phyloP scores from a whole-genome alignment of 768 basidiomycete genomes.

The Xerocomus potaroensis region DNA sequence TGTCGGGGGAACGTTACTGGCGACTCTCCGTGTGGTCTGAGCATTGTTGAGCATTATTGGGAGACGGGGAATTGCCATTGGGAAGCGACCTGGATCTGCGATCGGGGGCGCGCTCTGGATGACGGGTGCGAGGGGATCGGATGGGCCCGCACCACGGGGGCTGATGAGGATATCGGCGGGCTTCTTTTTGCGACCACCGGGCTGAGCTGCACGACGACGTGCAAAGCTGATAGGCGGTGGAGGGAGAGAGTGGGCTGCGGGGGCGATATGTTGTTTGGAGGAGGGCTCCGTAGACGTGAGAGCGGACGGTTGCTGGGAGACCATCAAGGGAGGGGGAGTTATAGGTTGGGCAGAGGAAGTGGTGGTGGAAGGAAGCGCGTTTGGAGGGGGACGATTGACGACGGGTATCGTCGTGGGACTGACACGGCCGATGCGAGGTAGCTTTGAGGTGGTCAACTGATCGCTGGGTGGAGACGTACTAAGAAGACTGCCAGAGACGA shows the following conservation, averaged over 20 bases:
- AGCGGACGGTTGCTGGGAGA: too few relatives aligned
- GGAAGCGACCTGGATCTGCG: slow-evolving; percentile 40
- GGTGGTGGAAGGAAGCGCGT: slow-evolving; percentile 21
- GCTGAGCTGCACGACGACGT: slow-evolving; percentile 62
- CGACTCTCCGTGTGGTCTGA: slow-evolving; percentile 47
- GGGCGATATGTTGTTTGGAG: slow-evolving; percentile 22
- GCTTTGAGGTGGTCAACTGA: slow-evolving; percentile 28
- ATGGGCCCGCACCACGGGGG: slow-evolving; percentile 51
- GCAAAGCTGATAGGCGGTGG: slow-evolving; percentile 77
- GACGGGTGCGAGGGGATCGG: slow-evolving; percentile 55
- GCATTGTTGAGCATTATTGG: slow-evolving; percentile 44
- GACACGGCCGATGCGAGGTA: slow-evolving; percentile 32
- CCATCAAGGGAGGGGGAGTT: background rate
- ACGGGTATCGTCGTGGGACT: slow-evolving; percentile 33
- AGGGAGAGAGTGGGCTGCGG: slow-evolving; percentile 42
- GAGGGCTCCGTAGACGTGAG: too few relatives aligned
- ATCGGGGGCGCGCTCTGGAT: slow-evolving; percentile 78
- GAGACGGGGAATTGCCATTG: slow-evolving; percentile 66
- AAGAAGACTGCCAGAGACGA: slow-evolving; percentile 26
- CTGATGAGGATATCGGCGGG: slow-evolving; percentile 79
- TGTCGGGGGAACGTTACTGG: slow-evolving; percentile 65
- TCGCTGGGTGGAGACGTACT: slow-evolving; percentile 21
- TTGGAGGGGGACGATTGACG: slow-evolving; percentile 24
- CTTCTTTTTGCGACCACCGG: slow-evolving; percentile 61
- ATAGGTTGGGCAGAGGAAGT: background rate